Conservation (phyloP, 768 basidiomycete species). For the Naganishia vishniacii region DNA sequence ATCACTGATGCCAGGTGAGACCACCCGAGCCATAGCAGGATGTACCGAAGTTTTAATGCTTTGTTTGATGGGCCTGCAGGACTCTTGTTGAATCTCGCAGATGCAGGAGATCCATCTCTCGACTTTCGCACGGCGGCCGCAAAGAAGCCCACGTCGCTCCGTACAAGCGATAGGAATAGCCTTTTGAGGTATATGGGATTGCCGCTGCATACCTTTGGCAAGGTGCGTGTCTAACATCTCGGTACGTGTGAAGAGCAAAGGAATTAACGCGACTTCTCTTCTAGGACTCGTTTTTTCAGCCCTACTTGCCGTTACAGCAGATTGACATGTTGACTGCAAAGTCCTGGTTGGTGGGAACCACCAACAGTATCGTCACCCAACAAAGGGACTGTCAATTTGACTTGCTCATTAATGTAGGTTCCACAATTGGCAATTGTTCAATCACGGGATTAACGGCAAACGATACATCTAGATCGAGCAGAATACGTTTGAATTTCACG, state of each 20-base stretch:
- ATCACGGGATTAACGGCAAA: too few species aligned
- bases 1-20: conserved; percentile 79
- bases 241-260: not conserved
- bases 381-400: conserved; percentile 76
- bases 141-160: conserved; percentile 68
- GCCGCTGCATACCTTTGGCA: conserved; percentile 89
- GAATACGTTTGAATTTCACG: conserved; percentile 76
- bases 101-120: conserved; percentile 82
- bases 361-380: conserved; percentile 89
- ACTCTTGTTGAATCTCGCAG: conserved; percentile 78
- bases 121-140: conserved; percentile 60
- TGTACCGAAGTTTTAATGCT: not conserved
- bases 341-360: conserved; percentile 76
- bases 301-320: conserved; percentile 92
- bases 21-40: too few species aligned
- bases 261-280: conserved; percentile 14
- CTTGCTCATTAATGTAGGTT: conserved; percentile 72
- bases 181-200: conserved; percentile 86
- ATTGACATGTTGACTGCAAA: conserved; percentile 75
- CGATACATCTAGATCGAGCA: conserved; percentile 91
- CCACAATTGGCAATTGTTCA: too few species aligned
- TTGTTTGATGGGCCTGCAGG: conserved; percentile 52
- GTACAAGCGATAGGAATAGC: conserved; percentile 82
- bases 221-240: conserved; percentile 53
- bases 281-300: conserved; percentile 92